These are phyloP conservation scores for Petunia hybrid DNA, from an alignment of 305 asterid species.

Conservation along the genomic window DNA sequence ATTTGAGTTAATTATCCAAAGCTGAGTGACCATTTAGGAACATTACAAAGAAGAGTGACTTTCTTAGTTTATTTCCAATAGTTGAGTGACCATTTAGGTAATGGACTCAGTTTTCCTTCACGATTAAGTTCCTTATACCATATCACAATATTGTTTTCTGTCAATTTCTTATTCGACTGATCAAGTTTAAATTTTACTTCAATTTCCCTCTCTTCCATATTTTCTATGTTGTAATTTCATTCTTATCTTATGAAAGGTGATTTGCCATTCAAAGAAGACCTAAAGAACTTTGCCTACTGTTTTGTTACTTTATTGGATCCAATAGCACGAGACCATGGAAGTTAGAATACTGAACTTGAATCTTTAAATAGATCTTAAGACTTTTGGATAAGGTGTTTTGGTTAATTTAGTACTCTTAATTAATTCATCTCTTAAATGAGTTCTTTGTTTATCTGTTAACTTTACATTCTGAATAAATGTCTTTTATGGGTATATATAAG, in stretches of 20 bases:
- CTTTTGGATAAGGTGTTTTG: background rate
- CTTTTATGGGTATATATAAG: background rate
- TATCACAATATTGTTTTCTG: background rate
- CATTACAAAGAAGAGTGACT: no score
- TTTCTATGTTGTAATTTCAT: conserved; percentile 1
- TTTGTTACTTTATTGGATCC: background rate
- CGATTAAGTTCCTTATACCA: background rate
- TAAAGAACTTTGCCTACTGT: background rate
- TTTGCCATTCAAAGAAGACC: background rate
- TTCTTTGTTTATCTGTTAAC: background rate
- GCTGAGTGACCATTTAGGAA: no score
- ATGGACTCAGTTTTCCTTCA: background rate
- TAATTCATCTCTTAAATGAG: background rate
- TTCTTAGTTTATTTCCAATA: no score
- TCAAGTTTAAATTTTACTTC: background rate
- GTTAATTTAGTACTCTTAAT: no score
- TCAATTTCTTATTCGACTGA: background rate
- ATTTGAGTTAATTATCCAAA: no score
- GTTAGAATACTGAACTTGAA: background rate
- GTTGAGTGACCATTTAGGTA: no score
- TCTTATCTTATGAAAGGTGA: background rate
- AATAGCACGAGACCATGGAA: background rate
- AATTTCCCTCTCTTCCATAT: conserved; percentile 18
- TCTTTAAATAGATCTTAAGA: background rate
- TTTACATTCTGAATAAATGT: conserved; percentile 3